Evolutionary conservation across 371 early-diverging fungal species (phyloP).

Genomic region (Zychaea mexicana): DNA sequence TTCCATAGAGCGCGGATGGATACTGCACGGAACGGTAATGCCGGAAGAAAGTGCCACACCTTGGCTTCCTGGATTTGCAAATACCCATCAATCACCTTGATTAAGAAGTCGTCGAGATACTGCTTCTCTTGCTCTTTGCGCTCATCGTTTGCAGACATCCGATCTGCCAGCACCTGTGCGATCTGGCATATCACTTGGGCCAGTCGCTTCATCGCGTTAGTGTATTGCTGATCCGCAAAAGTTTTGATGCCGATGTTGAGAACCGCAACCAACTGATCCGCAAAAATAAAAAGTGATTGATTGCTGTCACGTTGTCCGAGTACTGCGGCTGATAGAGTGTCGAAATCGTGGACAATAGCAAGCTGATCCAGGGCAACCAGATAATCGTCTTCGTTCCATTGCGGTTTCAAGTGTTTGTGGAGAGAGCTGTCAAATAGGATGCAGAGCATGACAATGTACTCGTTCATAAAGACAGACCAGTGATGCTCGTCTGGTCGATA

Average conservation of each 20-base stretch:
- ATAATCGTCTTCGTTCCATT: conserved; percentile 67
- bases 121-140: conserved; percentile 10
- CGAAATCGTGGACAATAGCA: conserved; percentile 36
- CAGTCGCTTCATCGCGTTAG: conserved; percentile 39
- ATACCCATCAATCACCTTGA: conserved; percentile 18
- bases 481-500: conserved; percentile 1
- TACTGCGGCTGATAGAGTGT: conserved; percentile 8
- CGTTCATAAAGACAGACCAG: conserved; percentile 13
- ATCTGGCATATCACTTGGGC: conserved; percentile 48
- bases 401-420: conserved; percentile 26
- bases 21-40: conserved; percentile 49
- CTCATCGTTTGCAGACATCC: conserved; percentile 12
- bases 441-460: conserved; percentile 35
- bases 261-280: conserved; percentile 27
- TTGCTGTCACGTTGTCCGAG: not conserved
- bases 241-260: conserved; percentile 25
- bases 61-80: conserved; percentile 29
- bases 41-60: conserved; percentile 52
- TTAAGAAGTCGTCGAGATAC: conserved; percentile 20
- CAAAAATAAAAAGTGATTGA: conserved; percentile 17
- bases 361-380: conserved; percentile 62
- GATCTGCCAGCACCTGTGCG: conserved; percentile 30
- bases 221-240: conserved; percentile 14
- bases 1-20: conserved; percentile 41
- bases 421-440: conserved; percentile 23